Evolutionary conservation across 768 basidiomycete species (phyloP).

Genomic region (Amanita pallidorosea): DNA sequence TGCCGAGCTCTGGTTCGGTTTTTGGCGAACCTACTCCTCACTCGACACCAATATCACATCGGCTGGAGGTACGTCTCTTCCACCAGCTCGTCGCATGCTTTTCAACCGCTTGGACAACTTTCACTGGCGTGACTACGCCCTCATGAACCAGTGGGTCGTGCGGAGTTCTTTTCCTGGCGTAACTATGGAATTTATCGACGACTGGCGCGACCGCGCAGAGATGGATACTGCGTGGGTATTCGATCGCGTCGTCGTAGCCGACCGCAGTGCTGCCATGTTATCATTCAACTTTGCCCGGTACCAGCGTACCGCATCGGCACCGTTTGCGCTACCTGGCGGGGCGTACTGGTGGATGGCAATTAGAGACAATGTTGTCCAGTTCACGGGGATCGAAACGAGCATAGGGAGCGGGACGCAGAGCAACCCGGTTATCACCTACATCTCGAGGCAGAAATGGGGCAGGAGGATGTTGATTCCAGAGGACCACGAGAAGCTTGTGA

Average conservation of each 20-base stretch:
- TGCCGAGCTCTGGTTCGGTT: constrained; percentile 85
- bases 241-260: constrained; percentile 81
- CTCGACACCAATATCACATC: constrained; percentile 61
- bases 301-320: constrained; percentile 64
- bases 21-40: constrained; percentile 86
- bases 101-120: constrained; percentile 65
- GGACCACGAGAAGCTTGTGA: constrained; percentile 73
- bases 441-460: constrained; percentile 84
- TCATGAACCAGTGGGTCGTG: constrained; percentile 84
- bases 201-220: constrained; percentile 73
- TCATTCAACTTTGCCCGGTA: constrained; percentile 57
- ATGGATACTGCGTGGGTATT: constrained; percentile 65
- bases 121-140: constrained; percentile 86
- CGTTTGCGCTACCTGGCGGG: constrained; percentile 68
- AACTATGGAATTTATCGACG: constrained; percentile 69
- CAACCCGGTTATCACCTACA: constrained; percentile 83
- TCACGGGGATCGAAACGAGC: constrained; percentile 45
- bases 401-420: constrained; percentile 34
- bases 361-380: constrained; percentile 60
- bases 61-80: constrained; percentile 60
- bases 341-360: constrained; percentile 80
- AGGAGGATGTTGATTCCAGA: constrained; percentile 67
- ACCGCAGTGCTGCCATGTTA: constrained; percentile 77
- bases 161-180: constrained; percentile 73
- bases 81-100: constrained; percentile 61